Evolutionary conservation across 768 basidiomycete genomes (phyloP), one percentile per base, ranked within the genome.

Genomic region (Crepidotus variabilis): DNA sequence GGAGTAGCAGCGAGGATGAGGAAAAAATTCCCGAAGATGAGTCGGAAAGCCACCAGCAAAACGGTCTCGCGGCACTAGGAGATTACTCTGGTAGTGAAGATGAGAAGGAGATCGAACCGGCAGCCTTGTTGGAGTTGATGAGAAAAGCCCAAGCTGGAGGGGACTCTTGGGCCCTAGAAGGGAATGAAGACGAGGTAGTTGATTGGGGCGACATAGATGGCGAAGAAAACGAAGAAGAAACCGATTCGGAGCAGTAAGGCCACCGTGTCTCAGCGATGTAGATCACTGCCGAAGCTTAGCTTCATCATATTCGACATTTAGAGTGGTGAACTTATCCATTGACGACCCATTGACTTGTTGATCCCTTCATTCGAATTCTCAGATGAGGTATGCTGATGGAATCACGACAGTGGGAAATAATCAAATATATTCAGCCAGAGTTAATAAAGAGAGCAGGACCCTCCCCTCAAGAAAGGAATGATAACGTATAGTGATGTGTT

Each of bases 161-260:
- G 5, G 65, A 62, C 13, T 65, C 56, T 48, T 67, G 69, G 60
- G 60, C 54, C 64, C 14, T 34, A 11, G 50, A 50, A 45, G 67
- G 57, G n/a, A 63, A 64, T 22, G 69, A 63, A 1, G 78, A 78
- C n/a, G 79, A 79, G 8, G 72, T 72, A 46, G 76, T 80, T 14
- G 81, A 83, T 61, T 82, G 80, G 80, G 80, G 74, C 7, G 80
- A 76, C 53, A 72, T 75, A 2, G 74, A 77, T 61, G 77, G 73
- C 73, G 76, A 74, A 4, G 79, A 76, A 16, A 60, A 54, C 0
- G 61, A 61, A 2, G 16, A 34, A 48, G 47, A 55, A 32, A 20
- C n/a, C 8, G 43, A 18, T 20, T n/a, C n/a, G 18, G n/a, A 22
- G 21, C 61, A 54, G 60, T 66, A 49, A 58, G 34, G 54, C 22